Evolutionary conservation across 805 yeast genomes (phyloP), one percentile per base, ranked within the genome.

Genomic region (Candida quercuum): DNA sequence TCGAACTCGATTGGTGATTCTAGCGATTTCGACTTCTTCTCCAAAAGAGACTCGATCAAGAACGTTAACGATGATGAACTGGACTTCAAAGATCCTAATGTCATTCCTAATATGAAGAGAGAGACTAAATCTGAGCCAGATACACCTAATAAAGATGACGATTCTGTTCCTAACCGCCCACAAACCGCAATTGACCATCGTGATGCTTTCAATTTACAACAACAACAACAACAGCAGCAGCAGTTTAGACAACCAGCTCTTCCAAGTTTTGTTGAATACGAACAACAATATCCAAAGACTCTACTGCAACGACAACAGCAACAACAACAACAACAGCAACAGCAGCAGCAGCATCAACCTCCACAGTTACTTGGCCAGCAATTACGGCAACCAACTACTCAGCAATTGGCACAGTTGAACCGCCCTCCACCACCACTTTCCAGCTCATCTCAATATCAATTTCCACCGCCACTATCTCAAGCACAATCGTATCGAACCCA

Each of bases 21-120:
- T 2, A 47, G 48, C 15, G 54, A 54, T 27, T 52, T 51, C 38
- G 59, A 54, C 25, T 41, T 52, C 30, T 54, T 54, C 29, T 39
- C 54, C 2, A 54, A 52, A 30, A 49, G 56, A 36, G 59, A 54
- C 39, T 54, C 59, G 2, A 41, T 54, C 8, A 54, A 54, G 36
- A 43, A 46, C 34, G 27, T 32, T 31, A 37, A 45, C 23, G 47
- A 37, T 36, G 40, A 43, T 22, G 47, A 37, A 15, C 32, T 48
- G n/a, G 39, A 33, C 8, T 31, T 39, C 15, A 41, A 43, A 25
- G 43, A 37, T 17, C 40, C 43, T 20, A 37, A 39, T 23, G 39
- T 31, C 29, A 6, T 29, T n/a, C 14, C 25, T 4, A 39, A 39
- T 15, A 34, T 35, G 28, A 37, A 38, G 38, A 40, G 51, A 27